Conservation (phyloP, 768 basidiomycete genomes). For the Chiua virens region DNA sequence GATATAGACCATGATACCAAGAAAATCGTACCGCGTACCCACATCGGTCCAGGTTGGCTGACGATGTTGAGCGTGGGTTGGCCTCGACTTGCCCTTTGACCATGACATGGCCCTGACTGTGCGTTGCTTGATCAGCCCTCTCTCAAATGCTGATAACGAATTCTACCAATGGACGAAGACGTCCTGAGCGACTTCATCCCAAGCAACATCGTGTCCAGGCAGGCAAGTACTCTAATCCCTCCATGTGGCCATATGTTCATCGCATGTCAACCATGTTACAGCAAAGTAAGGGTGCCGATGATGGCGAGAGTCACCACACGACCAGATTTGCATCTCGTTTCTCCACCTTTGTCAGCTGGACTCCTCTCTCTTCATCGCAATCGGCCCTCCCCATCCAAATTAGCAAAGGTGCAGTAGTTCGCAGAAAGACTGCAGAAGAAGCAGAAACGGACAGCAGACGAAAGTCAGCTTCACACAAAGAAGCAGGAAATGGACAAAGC, state of each 20-base stretch:
- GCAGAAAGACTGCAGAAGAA: constrained; percentile 45
- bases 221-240: constrained; percentile 45
- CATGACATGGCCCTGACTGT: too few species aligned
- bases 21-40: constrained; percentile 15
- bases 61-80: constrained; percentile 5
- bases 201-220: constrained; percentile 87
- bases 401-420: constrained; percentile 37
- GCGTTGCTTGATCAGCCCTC: too few species aligned
- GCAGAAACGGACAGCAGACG: constrained; percentile 63
- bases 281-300: constrained; percentile 70
- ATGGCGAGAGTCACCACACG: constrained; percentile 55
- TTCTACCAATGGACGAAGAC: constrained; percentile 69
- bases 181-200: constrained; percentile 90
- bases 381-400: constrained; percentile 31
- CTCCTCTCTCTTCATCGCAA: constrained; percentile 7
- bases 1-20: constrained; percentile 22
- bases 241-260: constrained; percentile 5
- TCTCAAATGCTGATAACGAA: too few species aligned
- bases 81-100: too few species aligned
- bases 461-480: constrained; percentile 68
- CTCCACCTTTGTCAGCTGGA: background rate
- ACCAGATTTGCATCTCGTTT: constrained; percentile 34
- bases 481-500: too few species aligned
- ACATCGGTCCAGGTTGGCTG: background rate
- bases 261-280: constrained; percentile 31